Evolutionary conservation across 768 basidiomycete species (phyloP).

Genomic region (Obba rivulosa): DNA sequence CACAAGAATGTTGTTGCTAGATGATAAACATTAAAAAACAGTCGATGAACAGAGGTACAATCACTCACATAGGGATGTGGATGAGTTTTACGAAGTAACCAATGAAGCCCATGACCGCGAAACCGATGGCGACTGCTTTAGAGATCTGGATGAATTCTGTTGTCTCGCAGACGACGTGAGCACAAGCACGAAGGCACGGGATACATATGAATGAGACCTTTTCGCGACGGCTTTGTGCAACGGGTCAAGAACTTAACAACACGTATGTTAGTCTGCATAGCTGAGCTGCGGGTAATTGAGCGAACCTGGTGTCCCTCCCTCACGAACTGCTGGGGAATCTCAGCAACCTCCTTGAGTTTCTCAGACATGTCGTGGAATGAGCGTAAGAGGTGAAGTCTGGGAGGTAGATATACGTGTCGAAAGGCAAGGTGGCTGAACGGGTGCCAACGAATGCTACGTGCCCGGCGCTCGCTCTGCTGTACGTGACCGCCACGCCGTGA

Average conservation of each 20-base stretch:
- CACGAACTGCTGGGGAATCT: constrained; percentile 87
- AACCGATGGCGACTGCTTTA: constrained; percentile 94
- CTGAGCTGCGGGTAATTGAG: constrained; percentile 4
- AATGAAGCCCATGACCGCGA: constrained; percentile 99
- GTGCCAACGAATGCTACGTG: neutral
- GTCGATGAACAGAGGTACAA: neutral
- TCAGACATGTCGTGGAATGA: constrained; percentile 66
- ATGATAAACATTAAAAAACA: constrained; percentile 3
- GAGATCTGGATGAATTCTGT: constrained; percentile 93
- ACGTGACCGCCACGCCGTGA: no score
- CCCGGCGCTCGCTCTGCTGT: no score
- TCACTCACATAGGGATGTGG: constrained; percentile 92
- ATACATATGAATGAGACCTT: constrained; percentile 49
- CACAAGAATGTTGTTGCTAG: constrained; percentile 96
- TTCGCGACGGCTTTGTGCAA: constrained; percentile 96
- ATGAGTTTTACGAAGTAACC: constrained; percentile 98
- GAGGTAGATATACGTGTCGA: constrained; percentile 5
- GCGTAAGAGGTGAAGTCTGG: constrained; percentile 13
- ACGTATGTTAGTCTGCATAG: neutral
- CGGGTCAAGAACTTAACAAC: constrained; percentile 80
- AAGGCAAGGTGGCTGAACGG: constrained; percentile 1
- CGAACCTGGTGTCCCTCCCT: constrained; percentile 90
- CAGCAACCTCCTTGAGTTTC: constrained; percentile 83
- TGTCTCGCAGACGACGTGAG: constrained; percentile 41
- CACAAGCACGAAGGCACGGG: neutral